A percentile compares a stretch with the other conserved stretches of the same genome.
These are phyloP conservation scores for Penicillium janthinellum DNA, from an alignment of 2,329 filamentous ascomycete species.

Conservation along the genomic window DNA sequence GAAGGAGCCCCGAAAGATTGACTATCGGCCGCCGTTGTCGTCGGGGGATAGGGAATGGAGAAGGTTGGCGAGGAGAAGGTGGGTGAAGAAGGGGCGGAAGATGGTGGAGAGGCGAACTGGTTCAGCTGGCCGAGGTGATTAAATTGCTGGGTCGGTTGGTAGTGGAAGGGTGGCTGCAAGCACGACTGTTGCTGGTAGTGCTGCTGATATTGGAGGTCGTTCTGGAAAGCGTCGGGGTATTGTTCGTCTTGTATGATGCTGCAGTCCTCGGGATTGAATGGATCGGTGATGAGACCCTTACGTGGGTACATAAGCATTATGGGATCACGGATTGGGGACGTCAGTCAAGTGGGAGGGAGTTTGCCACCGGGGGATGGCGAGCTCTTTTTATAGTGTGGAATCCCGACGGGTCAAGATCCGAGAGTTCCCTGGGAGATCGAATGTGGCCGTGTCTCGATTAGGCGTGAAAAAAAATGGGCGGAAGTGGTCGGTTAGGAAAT, in stretches of 20 bases:
- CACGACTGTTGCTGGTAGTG: conserved; percentile 12
- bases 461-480: conserved; percentile 6
- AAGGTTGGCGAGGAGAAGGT: conserved; percentile 36
- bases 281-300: conserved; percentile 47
- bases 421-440: conserved; percentile 24
- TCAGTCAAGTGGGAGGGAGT: conserved; percentile 28
- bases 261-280: conserved; percentile 36
- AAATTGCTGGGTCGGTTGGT: conserved; percentile 19
- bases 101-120: conserved; percentile 40
- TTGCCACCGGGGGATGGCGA: conserved; percentile 34
- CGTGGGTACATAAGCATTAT: conserved; percentile 47
- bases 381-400: conserved; percentile 32
- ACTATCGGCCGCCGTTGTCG: conserved; percentile 29
- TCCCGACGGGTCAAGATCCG: conserved; percentile 33
- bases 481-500: conserved; percentile 9
- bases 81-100: conserved; percentile 40
- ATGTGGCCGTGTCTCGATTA: conserved; percentile 21
- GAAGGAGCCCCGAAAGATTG: conserved; percentile 41
- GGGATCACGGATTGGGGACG: conserved; percentile 32
- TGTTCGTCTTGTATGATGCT: conserved; percentile 45
- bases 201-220: conserved; percentile 31
- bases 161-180: conserved; percentile 39
- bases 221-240: conserved; percentile 35
- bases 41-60: conserved; percentile 29
- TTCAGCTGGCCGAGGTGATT: neutral